These are phyloP conservation scores for Erythrophleum fordii DNA, from an alignment of 306 rosid species.

Conservation along the genomic window DNA sequence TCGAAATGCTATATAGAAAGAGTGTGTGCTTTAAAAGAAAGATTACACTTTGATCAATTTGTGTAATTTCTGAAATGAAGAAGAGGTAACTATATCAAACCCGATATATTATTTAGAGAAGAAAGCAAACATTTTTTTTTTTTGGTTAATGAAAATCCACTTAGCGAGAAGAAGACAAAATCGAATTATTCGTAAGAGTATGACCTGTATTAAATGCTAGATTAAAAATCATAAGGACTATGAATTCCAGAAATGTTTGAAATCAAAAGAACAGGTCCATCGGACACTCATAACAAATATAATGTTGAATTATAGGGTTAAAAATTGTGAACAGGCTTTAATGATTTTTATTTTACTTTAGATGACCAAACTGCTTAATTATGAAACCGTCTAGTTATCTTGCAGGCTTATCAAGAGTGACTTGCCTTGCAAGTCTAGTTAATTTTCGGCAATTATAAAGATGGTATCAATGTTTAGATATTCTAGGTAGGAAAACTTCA, in stretches of 20 bases:
- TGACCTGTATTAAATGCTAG: no score
- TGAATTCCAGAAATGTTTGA: neutral
- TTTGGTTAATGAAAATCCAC: neutral
- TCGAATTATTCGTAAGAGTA: no score
- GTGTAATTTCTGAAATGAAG: no score
- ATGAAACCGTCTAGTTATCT: conserved; percentile 47
- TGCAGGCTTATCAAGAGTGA: conserved; percentile 54
- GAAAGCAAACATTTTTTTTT: neutral
- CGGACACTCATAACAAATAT: neutral
- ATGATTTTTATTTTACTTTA: conserved; percentile 59
- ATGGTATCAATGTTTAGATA: neutral
- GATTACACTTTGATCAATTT: no score
- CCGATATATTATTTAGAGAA: neutral
- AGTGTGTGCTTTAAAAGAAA: no score
- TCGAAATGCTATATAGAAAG: no score
- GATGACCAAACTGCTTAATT: conserved; percentile 49
- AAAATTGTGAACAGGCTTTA: conserved; percentile 52
- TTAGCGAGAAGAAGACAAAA: no score
- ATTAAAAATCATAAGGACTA: neutral
- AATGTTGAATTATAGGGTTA: conserved; percentile 52
- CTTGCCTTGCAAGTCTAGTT: conserved; percentile 48
- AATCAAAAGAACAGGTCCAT: neutral
- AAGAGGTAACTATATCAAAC: no score
- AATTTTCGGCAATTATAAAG: neutral
- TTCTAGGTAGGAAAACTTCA: neutral